Evolutionary conservation across 352 stramenopile genomes (phyloP).

Genomic region (Phytopythium sindhum): DNA sequence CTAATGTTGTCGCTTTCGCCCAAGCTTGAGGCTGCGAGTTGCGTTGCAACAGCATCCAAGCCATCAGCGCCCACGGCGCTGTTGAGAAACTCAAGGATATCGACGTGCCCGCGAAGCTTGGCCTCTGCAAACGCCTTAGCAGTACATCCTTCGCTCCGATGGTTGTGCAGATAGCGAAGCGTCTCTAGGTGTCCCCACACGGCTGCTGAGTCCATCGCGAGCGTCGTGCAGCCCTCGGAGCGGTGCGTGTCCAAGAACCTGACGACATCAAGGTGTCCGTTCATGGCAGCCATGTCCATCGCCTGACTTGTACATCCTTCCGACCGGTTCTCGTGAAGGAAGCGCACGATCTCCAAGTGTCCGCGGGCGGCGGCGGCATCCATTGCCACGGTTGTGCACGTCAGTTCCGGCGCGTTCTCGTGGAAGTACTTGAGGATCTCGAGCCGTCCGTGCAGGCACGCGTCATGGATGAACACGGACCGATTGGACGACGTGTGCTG

Average conservation of each 20-base stretch:
- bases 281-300: conserved; percentile 25
- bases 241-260: conserved; percentile 23
- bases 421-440: conserved; percentile 34
- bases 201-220: conserved; percentile 56
- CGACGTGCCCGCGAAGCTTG: conserved; percentile 29
- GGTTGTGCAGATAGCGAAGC: conserved; percentile 46
- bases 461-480: conserved; percentile 37
- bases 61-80: conserved; percentile 25
- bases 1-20: conserved; percentile 23
- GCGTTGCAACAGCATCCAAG: conserved; percentile 11
- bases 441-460: conserved; percentile 25
- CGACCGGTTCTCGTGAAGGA: conserved; percentile 20
- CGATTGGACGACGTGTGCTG: conserved; percentile 41
- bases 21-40: conserved; percentile 38
- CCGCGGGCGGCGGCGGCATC: conserved; percentile 25
- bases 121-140: conserved; percentile 46
- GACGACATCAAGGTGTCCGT: conserved; percentile 27
- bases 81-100: conserved; percentile 45
- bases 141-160: conserved; percentile 51
- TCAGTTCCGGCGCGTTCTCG: conserved; percentile 19
- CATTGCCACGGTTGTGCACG: conserved; percentile 24
- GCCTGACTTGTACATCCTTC: conserved; percentile 27
- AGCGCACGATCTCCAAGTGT: conserved; percentile 22
- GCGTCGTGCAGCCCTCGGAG: conserved; percentile 40
- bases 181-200: conserved; percentile 38